phyloP scores from a whole-genome alignment of 2,329 filamentous ascomycete species.

The Blastomyces parvus region DNA sequence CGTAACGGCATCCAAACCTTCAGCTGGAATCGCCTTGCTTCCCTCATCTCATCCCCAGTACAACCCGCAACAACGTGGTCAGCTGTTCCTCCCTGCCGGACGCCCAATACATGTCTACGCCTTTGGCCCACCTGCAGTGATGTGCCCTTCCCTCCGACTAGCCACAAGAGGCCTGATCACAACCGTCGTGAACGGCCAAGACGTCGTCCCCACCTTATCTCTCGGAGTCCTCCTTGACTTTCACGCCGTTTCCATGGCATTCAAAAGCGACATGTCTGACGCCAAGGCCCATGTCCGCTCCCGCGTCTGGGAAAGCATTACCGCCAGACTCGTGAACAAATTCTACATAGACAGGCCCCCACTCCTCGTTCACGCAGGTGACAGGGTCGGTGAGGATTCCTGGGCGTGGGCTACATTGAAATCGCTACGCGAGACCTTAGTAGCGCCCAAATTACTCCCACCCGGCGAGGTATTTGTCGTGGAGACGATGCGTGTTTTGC shows the following conservation, averaged over 20 bases:
- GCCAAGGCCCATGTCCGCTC: constrained; percentile 58
- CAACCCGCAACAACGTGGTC: constrained; percentile 16
- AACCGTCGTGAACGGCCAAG: constrained; percentile 61
- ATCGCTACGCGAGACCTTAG: constrained; percentile 57
- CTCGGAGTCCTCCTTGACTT: constrained; percentile 66
- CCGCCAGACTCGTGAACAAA: constrained; percentile 51
- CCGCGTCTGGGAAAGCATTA: constrained; percentile 56
- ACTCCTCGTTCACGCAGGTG: constrained; percentile 35
- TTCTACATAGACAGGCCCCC: constrained; percentile 48
- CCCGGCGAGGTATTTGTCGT: constrained; percentile 68
- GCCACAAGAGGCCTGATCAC: constrained; percentile 67
- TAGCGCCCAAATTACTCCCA: constrained; percentile 59
- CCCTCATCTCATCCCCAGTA: constrained; percentile 21
- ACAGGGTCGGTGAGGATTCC: constrained; percentile 51
- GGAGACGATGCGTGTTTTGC: constrained; percentile 57
- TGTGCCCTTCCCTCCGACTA: constrained; percentile 59
- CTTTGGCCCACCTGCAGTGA: constrained; percentile 63
- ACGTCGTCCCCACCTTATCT: constrained; percentile 64
- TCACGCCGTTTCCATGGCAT: constrained; percentile 60
- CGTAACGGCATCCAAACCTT: constrained; percentile 45
- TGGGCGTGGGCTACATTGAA: constrained; percentile 63
- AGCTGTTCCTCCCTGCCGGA: constrained; percentile 51
- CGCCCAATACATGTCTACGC: constrained; percentile 70
- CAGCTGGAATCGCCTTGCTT: constrained; percentile 32
- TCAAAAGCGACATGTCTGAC: constrained; percentile 60